A percentile compares a stretch with the other conserved stretches of the same genome.
phyloP scores from a whole-genome alignment of 345 rosid species.

The Lenwebbia sp. region DNA sequence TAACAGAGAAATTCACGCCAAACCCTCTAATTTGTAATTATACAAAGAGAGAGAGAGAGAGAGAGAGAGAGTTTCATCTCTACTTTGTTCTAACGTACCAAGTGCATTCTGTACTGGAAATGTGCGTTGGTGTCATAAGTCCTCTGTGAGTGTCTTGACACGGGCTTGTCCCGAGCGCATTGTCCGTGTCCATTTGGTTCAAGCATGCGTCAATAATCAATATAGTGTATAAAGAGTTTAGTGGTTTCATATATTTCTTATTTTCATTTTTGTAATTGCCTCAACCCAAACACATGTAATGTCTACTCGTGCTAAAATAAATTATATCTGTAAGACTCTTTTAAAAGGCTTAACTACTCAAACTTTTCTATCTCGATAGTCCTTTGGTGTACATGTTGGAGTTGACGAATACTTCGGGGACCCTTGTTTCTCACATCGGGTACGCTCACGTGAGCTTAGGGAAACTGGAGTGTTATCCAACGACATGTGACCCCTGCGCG shows the following conservation, averaged over 20 bases:
- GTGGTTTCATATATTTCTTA: neutral
- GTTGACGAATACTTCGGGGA: no score
- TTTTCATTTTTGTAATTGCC: neutral
- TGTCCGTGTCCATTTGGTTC: neutral
- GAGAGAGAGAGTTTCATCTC: no score
- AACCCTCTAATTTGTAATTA: neutral
- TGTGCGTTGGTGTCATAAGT: neutral
- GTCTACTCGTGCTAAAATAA: neutral
- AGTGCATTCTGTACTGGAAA: neutral
- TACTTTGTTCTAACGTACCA: neutral
- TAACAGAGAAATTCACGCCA: neutral
- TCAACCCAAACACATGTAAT: neutral
- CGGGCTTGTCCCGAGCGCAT: neutral
- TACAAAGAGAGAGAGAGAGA: neutral
- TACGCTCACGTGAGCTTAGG: no score
- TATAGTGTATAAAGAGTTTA: neutral
- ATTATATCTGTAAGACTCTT: neutral
- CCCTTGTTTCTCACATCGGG: no score
- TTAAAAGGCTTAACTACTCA: neutral
- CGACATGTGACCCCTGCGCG: no score
- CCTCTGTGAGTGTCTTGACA: neutral
- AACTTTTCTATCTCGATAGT: neutral
- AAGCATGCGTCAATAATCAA: neutral
- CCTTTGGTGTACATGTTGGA: neutral
- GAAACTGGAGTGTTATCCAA: no score